Conservation (phyloP, 805 yeast species). For the Barnettozyma vustinii region DNA sequence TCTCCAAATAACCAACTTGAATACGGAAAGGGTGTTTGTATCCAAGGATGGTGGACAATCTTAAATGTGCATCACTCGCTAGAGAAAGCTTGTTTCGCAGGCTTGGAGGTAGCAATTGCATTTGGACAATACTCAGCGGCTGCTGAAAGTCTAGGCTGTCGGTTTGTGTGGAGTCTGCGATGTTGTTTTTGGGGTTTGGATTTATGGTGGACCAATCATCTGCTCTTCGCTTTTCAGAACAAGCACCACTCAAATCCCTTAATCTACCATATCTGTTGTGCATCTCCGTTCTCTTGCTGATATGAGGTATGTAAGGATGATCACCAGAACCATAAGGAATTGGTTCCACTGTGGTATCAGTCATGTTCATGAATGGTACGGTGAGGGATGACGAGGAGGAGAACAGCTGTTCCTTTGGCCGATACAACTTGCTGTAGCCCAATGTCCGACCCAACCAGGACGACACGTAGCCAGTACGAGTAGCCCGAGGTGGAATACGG, state of each 20-base stretch:
- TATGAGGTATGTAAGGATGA: background rate
- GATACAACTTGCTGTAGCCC: background rate
- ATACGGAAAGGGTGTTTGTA: slow-evolving; percentile 11
- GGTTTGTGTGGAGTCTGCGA: background rate
- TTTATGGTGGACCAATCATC: background rate
- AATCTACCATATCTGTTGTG: background rate
- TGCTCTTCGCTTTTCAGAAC: background rate
- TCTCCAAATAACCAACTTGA: slow-evolving; percentile 7
- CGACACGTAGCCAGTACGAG: background rate
- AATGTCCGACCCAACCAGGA: background rate
- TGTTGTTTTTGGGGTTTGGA: background rate
- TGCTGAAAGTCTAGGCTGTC: background rate
- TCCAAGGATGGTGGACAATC: slow-evolving; percentile 10
- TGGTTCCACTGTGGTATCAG: background rate
- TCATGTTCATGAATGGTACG: background rate
- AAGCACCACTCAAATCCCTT: background rate
- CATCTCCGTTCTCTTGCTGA: background rate
- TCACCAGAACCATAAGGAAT: background rate
- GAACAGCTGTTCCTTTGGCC: background rate
- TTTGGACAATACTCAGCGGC: background rate
- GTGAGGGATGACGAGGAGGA: background rate
- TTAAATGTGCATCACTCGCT: slow-evolving; percentile 17
- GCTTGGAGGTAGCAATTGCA: slow-evolving; percentile 2
- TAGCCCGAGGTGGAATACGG: background rate
- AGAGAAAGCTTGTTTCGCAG: slow-evolving; percentile 1